These are phyloP conservation scores for Tetrapisispora pingtungensis DNA, from an alignment of 805 yeast genomes.

Conservation along the genomic window DNA sequence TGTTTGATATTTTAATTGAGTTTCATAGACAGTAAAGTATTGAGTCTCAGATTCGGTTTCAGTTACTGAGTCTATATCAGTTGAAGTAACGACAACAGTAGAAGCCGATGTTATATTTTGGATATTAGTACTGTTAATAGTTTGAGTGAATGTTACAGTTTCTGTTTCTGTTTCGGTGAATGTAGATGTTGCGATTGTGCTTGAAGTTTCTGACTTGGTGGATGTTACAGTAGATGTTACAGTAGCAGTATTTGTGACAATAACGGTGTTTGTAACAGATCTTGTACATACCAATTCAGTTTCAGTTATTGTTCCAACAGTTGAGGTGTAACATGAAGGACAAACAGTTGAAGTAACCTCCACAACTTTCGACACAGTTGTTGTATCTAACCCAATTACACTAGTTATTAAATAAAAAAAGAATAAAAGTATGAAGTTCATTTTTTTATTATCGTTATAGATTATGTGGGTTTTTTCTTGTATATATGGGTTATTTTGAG, in stretches of 20 bases:
- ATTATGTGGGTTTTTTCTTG: not conserved
- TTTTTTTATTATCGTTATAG: not conserved
- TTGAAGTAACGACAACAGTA: not conserved
- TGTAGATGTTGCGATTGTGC: not conserved
- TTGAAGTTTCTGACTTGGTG: too few species aligned
- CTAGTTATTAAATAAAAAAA: not conserved
- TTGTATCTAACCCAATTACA: not conserved
- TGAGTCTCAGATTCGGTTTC: not conserved
- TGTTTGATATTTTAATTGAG: not conserved
- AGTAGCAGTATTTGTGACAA: not conserved
- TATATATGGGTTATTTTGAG: too few species aligned
- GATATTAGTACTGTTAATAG: not conserved
- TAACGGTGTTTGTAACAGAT: not conserved
- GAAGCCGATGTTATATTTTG: not conserved
- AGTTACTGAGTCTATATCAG: not conserved
- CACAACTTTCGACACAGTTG: not conserved
- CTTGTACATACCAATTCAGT: not conserved
- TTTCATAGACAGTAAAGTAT: not conserved
- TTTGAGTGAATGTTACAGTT: not conserved
- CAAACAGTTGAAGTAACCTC: constrained; percentile 1
- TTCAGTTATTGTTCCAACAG: constrained; percentile 1
- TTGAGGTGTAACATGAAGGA: not conserved
- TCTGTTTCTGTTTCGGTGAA: not conserved
- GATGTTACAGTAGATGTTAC: not conserved
- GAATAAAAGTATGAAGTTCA: not conserved